These are phyloP conservation scores for Candida sp. DNA, from an alignment of 1,139 yeast species.

Conservation along the genomic window DNA sequence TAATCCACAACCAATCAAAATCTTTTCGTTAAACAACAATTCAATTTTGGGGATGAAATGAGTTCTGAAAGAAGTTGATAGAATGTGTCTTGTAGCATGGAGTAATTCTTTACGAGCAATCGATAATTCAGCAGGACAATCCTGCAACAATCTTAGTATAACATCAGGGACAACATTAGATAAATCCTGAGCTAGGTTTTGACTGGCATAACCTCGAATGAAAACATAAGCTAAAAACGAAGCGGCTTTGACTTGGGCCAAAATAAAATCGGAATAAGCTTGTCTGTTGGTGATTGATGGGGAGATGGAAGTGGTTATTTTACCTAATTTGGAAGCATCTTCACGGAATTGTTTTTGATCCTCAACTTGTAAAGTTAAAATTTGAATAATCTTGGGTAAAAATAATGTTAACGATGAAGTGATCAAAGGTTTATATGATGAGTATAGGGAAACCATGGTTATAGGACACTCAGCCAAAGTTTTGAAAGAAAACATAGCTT, in stretches of 20 bases:
- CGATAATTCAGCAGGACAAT: conserved; percentile 95
- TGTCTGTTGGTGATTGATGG: conserved; percentile 76
- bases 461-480: conserved; percentile 97
- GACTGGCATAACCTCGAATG: conserved; percentile 77
- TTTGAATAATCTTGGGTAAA: conserved; percentile 76
- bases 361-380: conserved; percentile 72
- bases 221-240: conserved; percentile 91
- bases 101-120: conserved; percentile 90
- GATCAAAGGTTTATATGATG: conserved; percentile 79
- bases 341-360: conserved; percentile 42
- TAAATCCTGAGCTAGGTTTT: conserved; percentile 59
- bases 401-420: conserved; percentile 70
- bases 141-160: conserved; percentile 81
- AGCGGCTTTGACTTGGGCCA: conserved; percentile 97
- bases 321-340: conserved; percentile 59
- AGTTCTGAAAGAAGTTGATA: conserved; percentile 82
- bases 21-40: conserved; percentile 78
- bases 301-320: conserved; percentile 47
- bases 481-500: conserved; percentile 79
- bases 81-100: conserved; percentile 92
- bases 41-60: conserved; percentile 87
- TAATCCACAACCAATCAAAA: conserved; percentile 88
- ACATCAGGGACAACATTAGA: conserved; percentile 78
- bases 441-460: conserved; percentile 87
- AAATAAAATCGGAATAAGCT: conserved; percentile 83